Percentiles rank a stretch among this genome's conserved stretches.
These are phyloP conservation scores for Eucommia ulmoides DNA, from an alignment of 257 asterid genomes.

Conservation along the genomic window DNA sequence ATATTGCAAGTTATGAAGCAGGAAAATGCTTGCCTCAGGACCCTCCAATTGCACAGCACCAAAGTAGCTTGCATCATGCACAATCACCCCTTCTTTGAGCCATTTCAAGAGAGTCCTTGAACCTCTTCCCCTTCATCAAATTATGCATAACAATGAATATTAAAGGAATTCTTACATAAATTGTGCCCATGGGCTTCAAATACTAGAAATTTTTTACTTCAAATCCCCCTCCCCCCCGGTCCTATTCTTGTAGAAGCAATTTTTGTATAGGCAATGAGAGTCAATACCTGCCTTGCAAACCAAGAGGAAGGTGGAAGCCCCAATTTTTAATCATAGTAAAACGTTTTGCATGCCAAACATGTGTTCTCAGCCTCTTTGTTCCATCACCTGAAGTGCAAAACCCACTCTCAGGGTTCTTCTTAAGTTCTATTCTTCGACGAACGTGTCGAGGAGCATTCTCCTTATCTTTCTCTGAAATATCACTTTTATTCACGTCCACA, in stretches of 20 bases:
- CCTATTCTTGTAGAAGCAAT: no score
- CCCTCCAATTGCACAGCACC: conserved; percentile 66
- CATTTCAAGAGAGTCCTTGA: conserved; percentile 74
- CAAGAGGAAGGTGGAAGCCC: conserved; percentile 80
- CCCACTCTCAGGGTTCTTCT: conserved; percentile 43
- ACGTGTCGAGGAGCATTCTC: conserved; percentile 43
- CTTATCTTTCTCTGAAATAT: conserved; percentile 17
- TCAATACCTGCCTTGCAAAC: conserved; percentile 69
- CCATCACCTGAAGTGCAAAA: conserved; percentile 74
- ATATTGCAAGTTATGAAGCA: conserved; percentile 7
- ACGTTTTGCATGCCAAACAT: conserved; percentile 92
- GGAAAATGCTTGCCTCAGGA: conserved; percentile 52
- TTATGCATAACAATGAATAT: not conserved
- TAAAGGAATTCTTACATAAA: not conserved
- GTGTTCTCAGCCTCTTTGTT: conserved; percentile 76
- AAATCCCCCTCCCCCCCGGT: no score
- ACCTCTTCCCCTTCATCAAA: conserved; percentile 68
- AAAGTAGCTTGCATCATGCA: conserved; percentile 79
- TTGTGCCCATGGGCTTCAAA: not conserved
- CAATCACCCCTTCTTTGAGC: conserved; percentile 46
- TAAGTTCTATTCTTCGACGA: conserved; percentile 60
- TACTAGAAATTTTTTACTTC: not conserved
- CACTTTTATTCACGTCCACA: conserved; percentile 11
- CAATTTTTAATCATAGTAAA: conserved; percentile 64
- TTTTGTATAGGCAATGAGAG: no score